A percentile compares a stretch with the other conserved stretches of the same genome.
These are phyloP conservation scores for Botrytis fragariae DNA, from an alignment of 2,329 filamentous ascomycete genomes.

Conservation along the genomic window DNA sequence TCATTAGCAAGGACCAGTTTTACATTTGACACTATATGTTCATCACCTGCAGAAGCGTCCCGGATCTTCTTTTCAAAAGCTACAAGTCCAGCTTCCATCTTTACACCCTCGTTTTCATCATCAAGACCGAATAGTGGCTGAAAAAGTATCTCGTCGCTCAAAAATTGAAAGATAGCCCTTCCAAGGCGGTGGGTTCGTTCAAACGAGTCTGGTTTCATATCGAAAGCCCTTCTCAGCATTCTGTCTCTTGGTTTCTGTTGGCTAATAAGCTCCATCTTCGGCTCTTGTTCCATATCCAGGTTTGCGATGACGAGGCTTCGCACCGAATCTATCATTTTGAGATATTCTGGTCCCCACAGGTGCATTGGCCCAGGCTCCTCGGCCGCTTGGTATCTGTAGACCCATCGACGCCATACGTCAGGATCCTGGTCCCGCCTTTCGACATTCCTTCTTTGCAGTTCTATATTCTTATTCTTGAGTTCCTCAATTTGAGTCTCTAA, in stretches of 20 bases:
- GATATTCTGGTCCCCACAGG: not conserved
- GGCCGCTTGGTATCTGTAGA: rapidly evolving
- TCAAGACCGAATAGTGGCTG: conserved; percentile 19
- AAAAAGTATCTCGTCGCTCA: conserved; percentile 4
- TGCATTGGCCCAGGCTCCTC: no score
- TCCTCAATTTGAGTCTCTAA: not conserved
- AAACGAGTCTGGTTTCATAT: not conserved
- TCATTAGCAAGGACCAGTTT: not conserved
- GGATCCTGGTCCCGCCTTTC: not conserved
- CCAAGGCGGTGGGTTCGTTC: no score
- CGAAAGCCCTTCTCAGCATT: not conserved
- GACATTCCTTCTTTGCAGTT: not conserved
- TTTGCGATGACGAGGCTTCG: rapidly evolving
- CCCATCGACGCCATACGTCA: no score
- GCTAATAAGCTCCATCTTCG: not conserved
- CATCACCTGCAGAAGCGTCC: not conserved
- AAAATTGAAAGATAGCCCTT: conserved; percentile 9
- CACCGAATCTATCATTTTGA: rapidly evolving
- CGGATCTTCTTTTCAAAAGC: conserved; percentile 1
- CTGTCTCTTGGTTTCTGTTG: not conserved
- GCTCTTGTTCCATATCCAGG: no score
- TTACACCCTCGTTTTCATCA: not conserved
- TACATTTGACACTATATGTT: not conserved
- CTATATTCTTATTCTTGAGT: not conserved
- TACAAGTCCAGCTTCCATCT: not conserved